Evolutionary conservation across 768 basidiomycete species (phyloP).

Genomic region (Leucosporidium yakuticum): DNA sequence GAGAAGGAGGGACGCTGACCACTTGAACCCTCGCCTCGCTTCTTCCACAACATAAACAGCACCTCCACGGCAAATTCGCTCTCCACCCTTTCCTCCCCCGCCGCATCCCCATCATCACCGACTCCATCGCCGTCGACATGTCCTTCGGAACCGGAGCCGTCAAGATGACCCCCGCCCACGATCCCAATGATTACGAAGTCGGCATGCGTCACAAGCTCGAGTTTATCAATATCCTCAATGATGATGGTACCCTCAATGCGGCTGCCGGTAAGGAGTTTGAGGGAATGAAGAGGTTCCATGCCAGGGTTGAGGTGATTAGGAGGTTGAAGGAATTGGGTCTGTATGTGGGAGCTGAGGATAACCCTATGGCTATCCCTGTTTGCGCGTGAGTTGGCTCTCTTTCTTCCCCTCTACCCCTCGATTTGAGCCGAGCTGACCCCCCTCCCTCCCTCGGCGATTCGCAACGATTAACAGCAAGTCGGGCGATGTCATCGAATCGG

Average conservation of each 20-base stretch:
- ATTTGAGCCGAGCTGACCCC: neutral
- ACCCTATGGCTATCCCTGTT: constrained; percentile 93
- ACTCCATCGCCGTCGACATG: constrained; percentile 81
- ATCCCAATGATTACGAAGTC: constrained; percentile 93
- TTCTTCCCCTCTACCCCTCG: too few relatives aligned
- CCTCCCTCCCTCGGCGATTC: neutral
- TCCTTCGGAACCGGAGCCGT: constrained; percentile 96
- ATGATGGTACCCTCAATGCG: constrained; percentile 89
- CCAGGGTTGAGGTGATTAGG: constrained; percentile 72
- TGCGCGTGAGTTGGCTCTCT: constrained; percentile 58
- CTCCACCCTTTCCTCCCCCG: constrained; percentile 77
- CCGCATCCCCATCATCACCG: constrained; percentile 78
- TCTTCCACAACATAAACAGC: too few relatives aligned
- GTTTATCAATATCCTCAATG: constrained; percentile 91
- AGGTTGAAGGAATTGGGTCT: constrained; percentile 75
- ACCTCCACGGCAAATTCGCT: constrained; percentile 81
- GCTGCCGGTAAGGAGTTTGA: constrained; percentile 61
- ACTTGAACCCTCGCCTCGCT: too few relatives aligned
- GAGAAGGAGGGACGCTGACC: too few relatives aligned
- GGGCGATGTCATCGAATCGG: constrained; percentile 89
- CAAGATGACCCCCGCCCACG: constrained; percentile 97
- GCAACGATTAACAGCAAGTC: constrained; percentile 61
- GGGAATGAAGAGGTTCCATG: constrained; percentile 99
- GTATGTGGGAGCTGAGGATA: constrained; percentile 86
- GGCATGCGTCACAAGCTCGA: constrained; percentile 78